Base-by-base conservation (phyloP, 2,329 filamentous ascomycete genomes). In the Xylariaceae sp. region DNA sequence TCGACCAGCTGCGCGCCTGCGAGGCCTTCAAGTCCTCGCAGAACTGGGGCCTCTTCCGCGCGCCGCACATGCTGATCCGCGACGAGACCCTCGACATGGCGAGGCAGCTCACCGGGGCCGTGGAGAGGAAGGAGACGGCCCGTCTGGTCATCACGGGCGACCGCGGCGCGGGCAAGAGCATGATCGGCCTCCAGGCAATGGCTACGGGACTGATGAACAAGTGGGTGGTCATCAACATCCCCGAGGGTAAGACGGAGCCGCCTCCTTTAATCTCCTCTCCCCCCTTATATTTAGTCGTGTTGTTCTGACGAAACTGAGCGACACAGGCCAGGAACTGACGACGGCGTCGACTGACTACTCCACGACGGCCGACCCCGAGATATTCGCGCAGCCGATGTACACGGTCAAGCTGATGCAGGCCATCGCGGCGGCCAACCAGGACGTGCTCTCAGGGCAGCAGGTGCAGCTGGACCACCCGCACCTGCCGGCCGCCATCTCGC, bases 11-110 rank as follows among this genome's bases (percentile, higher is more conserved):
- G 64, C 75, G 88, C 50, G 74, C 79, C n/a, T 70, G 83, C 34
- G 85, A 94, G 55, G 88, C 86, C 3, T 98, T 98, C 70, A 94
- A 94, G 72, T 70, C 78, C 15, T 84, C 78, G 16, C 92, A 96
- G 69, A 79, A 75, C 44, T 98, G 92, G 89, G 75, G 72, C 38
- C 65, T 94, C 51, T 98, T 96, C 62, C 69, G 85, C 47, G 73
- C 78, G 45, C 92, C 92, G 17, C 83, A 84, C 36, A 75, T 82
- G 34, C 64, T 98, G 54, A 65, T 94, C 42, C 75, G 89, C 47
- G 68, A 74, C 37, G 86, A 95, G 66, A 83, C 83, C n/a, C 65
- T 84, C 25, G 72, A 83, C 39, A 51, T 95, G 50, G 72, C 75
- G n/a, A 67, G 65, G 48, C 66, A 70, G 45, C 70, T 94, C 49